These are phyloP conservation scores for Zygotorulaspora florentina DNA, from an alignment of 805 yeast species.

Conservation along the genomic window DNA sequence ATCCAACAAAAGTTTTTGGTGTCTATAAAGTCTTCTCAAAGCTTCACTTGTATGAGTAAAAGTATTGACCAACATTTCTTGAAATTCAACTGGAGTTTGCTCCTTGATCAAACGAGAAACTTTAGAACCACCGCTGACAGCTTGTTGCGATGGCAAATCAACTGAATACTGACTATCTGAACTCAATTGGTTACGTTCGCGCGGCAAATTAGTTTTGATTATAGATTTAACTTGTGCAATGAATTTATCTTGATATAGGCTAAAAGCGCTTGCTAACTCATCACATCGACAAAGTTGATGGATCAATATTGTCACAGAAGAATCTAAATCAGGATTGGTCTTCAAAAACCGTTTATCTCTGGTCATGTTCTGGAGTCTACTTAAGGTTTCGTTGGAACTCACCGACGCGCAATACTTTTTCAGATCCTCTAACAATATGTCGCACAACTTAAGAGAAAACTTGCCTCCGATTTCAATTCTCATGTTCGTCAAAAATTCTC, in stretches of 20 bases:
- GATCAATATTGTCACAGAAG: constrained; percentile 44
- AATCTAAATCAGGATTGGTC: constrained; percentile 41
- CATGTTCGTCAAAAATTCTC: constrained; percentile 50
- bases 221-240: constrained; percentile 67
- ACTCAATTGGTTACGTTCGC: constrained; percentile 27
- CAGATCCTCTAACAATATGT: constrained; percentile 56
- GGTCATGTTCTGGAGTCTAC: constrained; percentile 37
- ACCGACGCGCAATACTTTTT: constrained; percentile 51
- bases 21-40: constrained; percentile 65
- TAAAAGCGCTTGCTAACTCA: constrained; percentile 56
- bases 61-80: constrained; percentile 57
- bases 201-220: constrained; percentile 63
- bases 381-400: constrained; percentile 45
- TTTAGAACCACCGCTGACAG: constrained; percentile 37
- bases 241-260: constrained; percentile 62
- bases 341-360: constrained; percentile 38
- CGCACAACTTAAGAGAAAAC: constrained; percentile 56
- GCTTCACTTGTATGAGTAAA: constrained; percentile 67
- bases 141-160: constrained; percentile 16
- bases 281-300: constrained; percentile 59
- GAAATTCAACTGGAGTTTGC: constrained; percentile 72
- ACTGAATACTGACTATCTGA: constrained; percentile 9
- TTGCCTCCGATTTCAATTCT: constrained; percentile 65
- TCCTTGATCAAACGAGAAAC: constrained; percentile 51
- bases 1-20: constrained; percentile 75